These are phyloP conservation scores for Massarina eburnea DNA, from an alignment of 2,329 filamentous ascomycete genomes.

Conservation along the genomic window DNA sequence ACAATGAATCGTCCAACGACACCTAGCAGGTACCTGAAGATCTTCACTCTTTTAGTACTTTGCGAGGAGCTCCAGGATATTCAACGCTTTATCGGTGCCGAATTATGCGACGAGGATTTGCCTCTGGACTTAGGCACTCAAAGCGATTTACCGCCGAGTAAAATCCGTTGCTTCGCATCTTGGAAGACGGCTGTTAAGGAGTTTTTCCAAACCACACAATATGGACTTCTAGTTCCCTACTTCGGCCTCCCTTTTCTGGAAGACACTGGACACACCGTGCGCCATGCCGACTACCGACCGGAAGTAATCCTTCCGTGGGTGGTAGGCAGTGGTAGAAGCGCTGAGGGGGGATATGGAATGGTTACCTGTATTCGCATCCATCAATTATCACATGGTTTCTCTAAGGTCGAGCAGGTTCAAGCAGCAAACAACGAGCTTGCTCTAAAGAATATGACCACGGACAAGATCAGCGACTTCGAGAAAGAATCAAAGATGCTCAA, in stretches of 20 bases:
- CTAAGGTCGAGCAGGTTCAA: conserved; percentile 2
- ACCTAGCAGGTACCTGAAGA: neutral
- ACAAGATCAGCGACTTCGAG: conserved; percentile 4
- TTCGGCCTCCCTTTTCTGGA: neutral
- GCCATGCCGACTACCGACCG: conserved; percentile 2
- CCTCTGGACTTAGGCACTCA: conserved; percentile 1
- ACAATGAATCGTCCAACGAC: neutral
- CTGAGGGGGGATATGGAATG: conserved; percentile 4
- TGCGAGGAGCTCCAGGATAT: neutral
- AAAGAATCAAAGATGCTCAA: conserved; percentile 9
- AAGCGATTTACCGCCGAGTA: too few species aligned
- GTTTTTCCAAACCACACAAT: neutral
- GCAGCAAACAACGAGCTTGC: conserved; percentile 1
- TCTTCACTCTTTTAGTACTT: conserved; percentile 1
- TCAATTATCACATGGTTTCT: conserved; percentile 3
- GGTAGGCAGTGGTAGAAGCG: neutral
- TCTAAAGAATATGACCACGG: conserved; percentile 3
- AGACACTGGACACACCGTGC: neutral
- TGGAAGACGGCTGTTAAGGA: neutral
- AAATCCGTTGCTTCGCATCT: neutral
- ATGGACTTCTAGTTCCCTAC: neutral
- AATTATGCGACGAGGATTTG: conserved; percentile 2
- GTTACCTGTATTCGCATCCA: conserved; percentile 2
- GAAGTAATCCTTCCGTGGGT: conserved; percentile 5
- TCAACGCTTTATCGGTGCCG: neutral